Conservation (phyloP, 208 protist species). For the Acanthamoeba royreba region DNA sequence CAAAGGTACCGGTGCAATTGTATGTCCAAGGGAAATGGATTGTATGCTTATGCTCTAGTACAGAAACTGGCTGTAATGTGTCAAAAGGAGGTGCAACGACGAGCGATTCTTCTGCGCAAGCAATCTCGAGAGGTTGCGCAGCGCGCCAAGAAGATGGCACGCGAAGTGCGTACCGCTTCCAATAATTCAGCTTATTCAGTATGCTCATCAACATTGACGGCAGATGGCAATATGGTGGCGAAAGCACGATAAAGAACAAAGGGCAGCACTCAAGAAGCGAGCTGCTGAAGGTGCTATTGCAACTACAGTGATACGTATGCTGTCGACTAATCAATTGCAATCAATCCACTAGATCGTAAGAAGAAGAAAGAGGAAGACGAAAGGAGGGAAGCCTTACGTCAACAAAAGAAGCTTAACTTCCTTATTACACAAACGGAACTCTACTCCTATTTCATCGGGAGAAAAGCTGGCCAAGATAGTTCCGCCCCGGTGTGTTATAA, state of each 20-base stretch:
- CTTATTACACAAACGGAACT: constrained; percentile 79
- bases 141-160: constrained; percentile 34
- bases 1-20: not conserved
- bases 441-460: constrained; percentile 74
- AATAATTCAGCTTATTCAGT: not conserved
- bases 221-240: constrained; percentile 22
- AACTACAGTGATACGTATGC: not conserved
- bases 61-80: constrained; percentile 39
- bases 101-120: not conserved
- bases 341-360: not conserved
- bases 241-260: constrained; percentile 51
- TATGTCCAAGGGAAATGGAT: not conserved
- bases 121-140: not conserved
- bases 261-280: constrained; percentile 36
- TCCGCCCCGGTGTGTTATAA: not conserved
- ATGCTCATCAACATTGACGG: not conserved
- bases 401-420: constrained; percentile 78
- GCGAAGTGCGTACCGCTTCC: not conserved
- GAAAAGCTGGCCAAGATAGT: not conserved
- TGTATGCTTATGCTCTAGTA: not conserved
- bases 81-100: constrained; percentile 1
- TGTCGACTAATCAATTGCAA: not conserved
- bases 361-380: constrained; percentile 70
- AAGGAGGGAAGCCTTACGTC: constrained; percentile 66
- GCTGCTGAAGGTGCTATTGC: constrained; percentile 43